Conservation (phyloP, 2,329 filamentous ascomycete genomes). For the Phaeomoniella chlamydospora region DNA sequence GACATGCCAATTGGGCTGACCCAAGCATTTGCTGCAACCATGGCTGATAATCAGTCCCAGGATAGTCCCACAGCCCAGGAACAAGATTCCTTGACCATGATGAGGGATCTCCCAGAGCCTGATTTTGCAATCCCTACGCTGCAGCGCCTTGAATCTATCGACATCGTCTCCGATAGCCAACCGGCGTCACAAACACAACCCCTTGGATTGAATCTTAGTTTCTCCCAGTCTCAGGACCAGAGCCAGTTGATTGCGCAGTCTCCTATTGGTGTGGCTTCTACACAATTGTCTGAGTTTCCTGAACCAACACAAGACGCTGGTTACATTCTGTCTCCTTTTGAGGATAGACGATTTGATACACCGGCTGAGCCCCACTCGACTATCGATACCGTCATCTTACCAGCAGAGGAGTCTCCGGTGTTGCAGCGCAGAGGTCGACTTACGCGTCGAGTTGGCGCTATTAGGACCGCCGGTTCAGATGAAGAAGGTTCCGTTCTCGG, state of each 20-base stretch:
- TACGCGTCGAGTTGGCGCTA: constrained; percentile 33
- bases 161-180: constrained; percentile 45
- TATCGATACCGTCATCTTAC: constrained; percentile 50
- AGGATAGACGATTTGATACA: constrained; percentile 51
- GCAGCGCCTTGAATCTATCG: constrained; percentile 44
- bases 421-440: constrained; percentile 40
- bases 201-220: constrained; percentile 36
- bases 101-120: constrained; percentile 36
- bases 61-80: constrained; percentile 15
- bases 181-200: constrained; percentile 24
- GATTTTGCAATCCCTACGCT: constrained; percentile 36
- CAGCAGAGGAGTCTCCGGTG: constrained; percentile 45
- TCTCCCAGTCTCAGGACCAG: constrained; percentile 43
- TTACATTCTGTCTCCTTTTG: constrained; percentile 58
- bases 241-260: constrained; percentile 17
- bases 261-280: constrained; percentile 24
- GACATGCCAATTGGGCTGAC: constrained; percentile 53
- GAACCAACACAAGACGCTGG: constrained; percentile 72
- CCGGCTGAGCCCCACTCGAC: constrained; percentile 38
- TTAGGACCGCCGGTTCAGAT: constrained; percentile 27
- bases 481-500: constrained; percentile 23
- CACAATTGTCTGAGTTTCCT: constrained; percentile 54
- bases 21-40: constrained; percentile 80
- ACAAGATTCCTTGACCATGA: constrained; percentile 35
- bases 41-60: constrained; percentile 47